These are phyloP conservation scores for Daedaleopsis nitida DNA, from an alignment of 768 basidiomycete genomes.

Conservation along the genomic window DNA sequence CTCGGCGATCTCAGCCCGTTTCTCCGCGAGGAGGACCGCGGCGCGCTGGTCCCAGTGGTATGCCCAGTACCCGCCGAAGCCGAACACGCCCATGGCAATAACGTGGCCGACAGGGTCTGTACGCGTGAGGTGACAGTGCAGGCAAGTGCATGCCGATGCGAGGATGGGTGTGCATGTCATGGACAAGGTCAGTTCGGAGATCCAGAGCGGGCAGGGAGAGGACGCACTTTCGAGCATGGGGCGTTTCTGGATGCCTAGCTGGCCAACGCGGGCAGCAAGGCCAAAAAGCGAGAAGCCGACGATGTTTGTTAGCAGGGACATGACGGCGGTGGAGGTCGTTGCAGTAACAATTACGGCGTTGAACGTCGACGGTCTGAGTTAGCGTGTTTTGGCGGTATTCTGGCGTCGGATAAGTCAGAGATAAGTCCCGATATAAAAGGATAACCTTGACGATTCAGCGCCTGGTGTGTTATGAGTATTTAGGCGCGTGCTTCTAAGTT, in stretches of 20 bases:
- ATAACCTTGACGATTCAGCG: neutral
- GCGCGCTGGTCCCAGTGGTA: slow-evolving; percentile 68
- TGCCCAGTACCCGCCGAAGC: slow-evolving; percentile 74
- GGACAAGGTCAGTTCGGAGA: neutral
- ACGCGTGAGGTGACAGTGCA: neutral
- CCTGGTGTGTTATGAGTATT: neutral
- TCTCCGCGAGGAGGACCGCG: slow-evolving; percentile 60
- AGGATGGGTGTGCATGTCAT: neutral
- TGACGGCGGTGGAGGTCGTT: slow-evolving; percentile 30
- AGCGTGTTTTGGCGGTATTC: neutral
- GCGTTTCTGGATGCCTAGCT: slow-evolving; percentile 83
- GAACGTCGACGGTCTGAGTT: neutral
- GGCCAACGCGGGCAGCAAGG: slow-evolving; percentile 80
- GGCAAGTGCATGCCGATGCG: neutral
- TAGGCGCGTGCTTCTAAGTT: neutral
- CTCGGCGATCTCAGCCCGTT: slow-evolving; percentile 59
- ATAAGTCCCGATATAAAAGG: slow-evolving; percentile 2
- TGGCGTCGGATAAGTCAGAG: neutral
- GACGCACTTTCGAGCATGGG: slow-evolving; percentile 79
- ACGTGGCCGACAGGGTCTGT: slow-evolving; percentile 75
- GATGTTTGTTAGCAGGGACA: slow-evolving; percentile 69
- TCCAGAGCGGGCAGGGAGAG: neutral
- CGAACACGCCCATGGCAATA: slow-evolving; percentile 69
- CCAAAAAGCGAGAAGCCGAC: slow-evolving; percentile 83
- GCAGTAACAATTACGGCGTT: neutral